Percentiles rank a stretch among this genome's conserved stretches.
These are phyloP conservation scores for Yamadazyma ubonensis DNA, from an alignment of 805 yeast genomes.

Conservation along the genomic window DNA sequence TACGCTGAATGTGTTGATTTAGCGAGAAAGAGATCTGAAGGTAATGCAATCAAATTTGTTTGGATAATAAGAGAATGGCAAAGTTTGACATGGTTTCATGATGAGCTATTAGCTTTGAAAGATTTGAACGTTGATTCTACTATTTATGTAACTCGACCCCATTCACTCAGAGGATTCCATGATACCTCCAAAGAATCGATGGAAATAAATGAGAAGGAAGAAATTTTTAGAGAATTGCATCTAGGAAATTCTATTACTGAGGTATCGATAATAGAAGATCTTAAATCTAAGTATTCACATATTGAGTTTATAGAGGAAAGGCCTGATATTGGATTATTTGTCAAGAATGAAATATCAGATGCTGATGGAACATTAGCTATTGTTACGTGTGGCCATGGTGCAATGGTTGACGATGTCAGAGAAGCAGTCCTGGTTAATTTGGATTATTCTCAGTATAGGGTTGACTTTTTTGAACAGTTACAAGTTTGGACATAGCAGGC, in stretches of 20 bases:
- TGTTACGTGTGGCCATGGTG: conserved; percentile 62
- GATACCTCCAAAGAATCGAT: conserved; percentile 1
- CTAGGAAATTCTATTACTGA: neutral
- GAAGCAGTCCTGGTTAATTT: conserved; percentile 43
- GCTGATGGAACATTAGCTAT: conserved; percentile 48
- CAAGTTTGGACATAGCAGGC: conserved; percentile 57
- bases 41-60: conserved; percentile 39
- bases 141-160: conserved; percentile 29
- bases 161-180: too few relatives aligned
- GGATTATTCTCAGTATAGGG: conserved; percentile 39
- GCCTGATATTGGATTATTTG: conserved; percentile 44
- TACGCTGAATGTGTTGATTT: conserved; percentile 37
- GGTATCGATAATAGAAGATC: neutral
- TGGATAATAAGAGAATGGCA: conserved; percentile 63
- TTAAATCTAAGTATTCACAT: conserved; percentile 22
- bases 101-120: conserved; percentile 33
- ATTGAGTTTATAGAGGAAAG: conserved; percentile 45
- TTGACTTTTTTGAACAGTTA: conserved; percentile 73
- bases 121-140: conserved; percentile 24
- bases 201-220: conserved; percentile 8
- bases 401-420: conserved; percentile 59
- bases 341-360: conserved; percentile 34
- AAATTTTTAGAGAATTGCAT: conserved; percentile 6
- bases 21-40: conserved; percentile 18
- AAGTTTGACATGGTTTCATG: conserved; percentile 48